These are phyloP conservation scores for Auxenochlorella pyrenoidosa DNA, from an alignment of 139 green algal genomes.

Conservation along the genomic window DNA sequence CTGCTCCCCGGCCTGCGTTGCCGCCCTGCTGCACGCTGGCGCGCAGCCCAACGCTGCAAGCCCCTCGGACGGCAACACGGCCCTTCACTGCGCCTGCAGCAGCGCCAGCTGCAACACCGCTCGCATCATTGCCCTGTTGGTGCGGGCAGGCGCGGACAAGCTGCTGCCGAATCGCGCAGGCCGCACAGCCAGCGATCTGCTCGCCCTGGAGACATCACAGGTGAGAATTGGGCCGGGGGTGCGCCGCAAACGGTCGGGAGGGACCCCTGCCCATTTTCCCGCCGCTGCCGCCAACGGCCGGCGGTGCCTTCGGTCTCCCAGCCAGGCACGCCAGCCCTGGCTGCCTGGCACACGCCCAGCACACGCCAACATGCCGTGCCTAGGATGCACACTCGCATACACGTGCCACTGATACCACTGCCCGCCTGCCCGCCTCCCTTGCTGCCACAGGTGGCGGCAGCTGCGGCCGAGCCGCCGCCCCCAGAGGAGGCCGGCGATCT, in stretches of 20 bases:
- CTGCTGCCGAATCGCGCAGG: background rate
- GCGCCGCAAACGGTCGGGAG: background rate
- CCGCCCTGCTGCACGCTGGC: conserved; percentile 1
- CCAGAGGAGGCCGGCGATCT: background rate
- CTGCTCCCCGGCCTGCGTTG: background rate
- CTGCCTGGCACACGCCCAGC: no score
- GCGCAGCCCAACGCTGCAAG: background rate
- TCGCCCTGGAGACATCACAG: conserved; percentile 6
- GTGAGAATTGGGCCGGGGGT: background rate
- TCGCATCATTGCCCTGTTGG: conserved; percentile 17
- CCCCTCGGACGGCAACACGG: conserved; percentile 16
- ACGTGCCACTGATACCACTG: background rate
- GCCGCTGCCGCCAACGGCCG: background rate
- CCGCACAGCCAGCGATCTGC: conserved; percentile 15
- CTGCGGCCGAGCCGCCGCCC: background rate
- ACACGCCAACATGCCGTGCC: no score
- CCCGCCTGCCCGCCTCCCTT: background rate
- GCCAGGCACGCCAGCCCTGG: background rate
- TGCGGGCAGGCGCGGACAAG: conserved; percentile 10
- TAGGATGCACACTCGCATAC: no score
- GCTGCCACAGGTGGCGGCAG: background rate
- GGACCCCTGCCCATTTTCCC: background rate
- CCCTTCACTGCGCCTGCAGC: conserved; percentile 32
- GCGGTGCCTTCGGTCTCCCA: background rate
- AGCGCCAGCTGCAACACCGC: conserved; percentile 6